phyloP scores from a whole-genome alignment of 345 rosid species.

The Gossypium ekmanianum region DNA sequence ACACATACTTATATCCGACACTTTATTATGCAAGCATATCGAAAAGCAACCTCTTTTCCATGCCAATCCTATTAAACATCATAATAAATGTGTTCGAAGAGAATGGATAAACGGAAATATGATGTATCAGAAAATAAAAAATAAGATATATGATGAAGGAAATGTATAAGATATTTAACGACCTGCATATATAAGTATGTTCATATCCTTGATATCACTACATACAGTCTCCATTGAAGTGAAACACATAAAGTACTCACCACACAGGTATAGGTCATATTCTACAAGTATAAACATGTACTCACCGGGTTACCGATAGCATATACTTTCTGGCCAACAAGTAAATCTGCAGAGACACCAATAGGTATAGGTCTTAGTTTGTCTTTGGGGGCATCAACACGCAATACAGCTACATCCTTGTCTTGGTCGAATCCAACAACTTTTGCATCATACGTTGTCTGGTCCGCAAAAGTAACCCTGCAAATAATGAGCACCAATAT shows the following conservation, averaged over 20 bases:
- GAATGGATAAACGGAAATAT: neutral
- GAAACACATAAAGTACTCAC: neutral
- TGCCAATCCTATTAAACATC: neutral
- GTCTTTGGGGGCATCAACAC: slow-evolving; percentile 62
- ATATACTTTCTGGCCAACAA: slow-evolving; percentile 95
- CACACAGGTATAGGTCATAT: neutral
- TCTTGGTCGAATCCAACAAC: slow-evolving; percentile 97
- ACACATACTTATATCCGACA: too few relatives aligned
- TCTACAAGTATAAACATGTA: slow-evolving; percentile 6
- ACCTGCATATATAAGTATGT: too few relatives aligned
- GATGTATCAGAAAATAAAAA: neutral
- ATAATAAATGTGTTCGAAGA: neutral
- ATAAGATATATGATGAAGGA: neutral
- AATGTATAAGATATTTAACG: too few relatives aligned
- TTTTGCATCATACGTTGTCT: slow-evolving; percentile 73
- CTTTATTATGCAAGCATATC: neutral
- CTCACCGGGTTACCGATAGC: slow-evolving; percentile 98
- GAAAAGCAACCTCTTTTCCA: neutral
- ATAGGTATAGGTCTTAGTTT: slow-evolving; percentile 82
- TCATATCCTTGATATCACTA: too few relatives aligned
- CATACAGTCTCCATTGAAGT: too few relatives aligned
- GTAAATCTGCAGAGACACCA: slow-evolving; percentile 89
- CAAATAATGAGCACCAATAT: slow-evolving; percentile 20
- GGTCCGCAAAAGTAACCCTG: slow-evolving; percentile 94
- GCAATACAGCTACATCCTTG: slow-evolving; percentile 91